Base-by-base conservation (phyloP, 768 basidiomycete species). In the Rhizopogon sp. region DNA sequence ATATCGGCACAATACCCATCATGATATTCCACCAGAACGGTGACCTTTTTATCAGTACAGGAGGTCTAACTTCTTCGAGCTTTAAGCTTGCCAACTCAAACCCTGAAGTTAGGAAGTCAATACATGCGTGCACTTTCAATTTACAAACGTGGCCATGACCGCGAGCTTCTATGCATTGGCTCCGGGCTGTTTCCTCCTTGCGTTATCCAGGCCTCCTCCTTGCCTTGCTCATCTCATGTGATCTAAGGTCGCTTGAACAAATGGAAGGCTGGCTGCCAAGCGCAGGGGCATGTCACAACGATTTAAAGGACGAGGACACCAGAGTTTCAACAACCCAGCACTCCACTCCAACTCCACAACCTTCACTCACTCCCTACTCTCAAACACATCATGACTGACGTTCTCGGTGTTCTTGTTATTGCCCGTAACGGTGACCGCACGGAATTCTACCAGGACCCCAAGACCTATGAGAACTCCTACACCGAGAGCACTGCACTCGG, bases 351-450 rank as follows among this genome's bases (percentile, higher is more conserved):
- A 50, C 20, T 55, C 54, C 33, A 53, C 44, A 28, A 8, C 17
- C 25, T 29, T 43, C 28, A 39, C 50, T 43, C 7, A 54, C 52
- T 37, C 11, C 37, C 47, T 37, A 28, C 44, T 52, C 41, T 37
- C 35, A 57, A 59, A 58, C 35, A 42, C 25, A 58, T 28, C 43
- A 64, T 70, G 68, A 59, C 73, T 52, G 71, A 84, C 72, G 85
- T 90, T 56, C 84, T 86, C 64, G 89, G 89, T 73, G 87, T 84
- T 65, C 79, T 91, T 62, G 76, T 90, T 68, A 75, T 91, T 64
- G 83, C 85, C 56, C 85, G 89, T 67, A 90, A 90, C 66, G 89
- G 89, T 56, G 88, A 89, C 71, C 82, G 88, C 59, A 70, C 68
- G 62, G 81, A 78, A 64, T 86, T 77, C 69, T 80, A 79, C 73